Evolutionary conservation across 169 alveolate species (phyloP), one percentile per base, ranked within the genome.

Genomic region (Toxoplasma gondii): DNA sequence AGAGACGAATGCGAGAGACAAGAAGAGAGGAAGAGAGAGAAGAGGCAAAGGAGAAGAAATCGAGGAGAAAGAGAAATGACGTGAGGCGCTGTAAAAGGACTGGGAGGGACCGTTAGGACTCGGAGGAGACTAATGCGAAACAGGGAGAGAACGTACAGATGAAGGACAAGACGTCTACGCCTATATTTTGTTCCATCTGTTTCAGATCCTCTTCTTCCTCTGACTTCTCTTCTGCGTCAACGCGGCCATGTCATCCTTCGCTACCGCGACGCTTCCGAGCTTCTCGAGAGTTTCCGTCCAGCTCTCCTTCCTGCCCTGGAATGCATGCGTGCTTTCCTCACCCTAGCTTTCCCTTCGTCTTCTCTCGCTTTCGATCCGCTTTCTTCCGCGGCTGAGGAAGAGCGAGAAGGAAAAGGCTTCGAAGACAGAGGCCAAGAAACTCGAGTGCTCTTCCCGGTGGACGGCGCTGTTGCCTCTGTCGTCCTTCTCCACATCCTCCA

Each of bases 391-490:
- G 41, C 9, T 9, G 44, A 7, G 44, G 84, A 31, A 7, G 84
- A 7, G 44, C 45, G 19, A 36, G 84, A 31, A 74, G 67, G 67
- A 7, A 45, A 19, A 17, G 39, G 10, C n/a, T 16, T 1, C 74
- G 34, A 64, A 1, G 74, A 19, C 5, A 31, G 7, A 19, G n/a
- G 74, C 29, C 24, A 31, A 16, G 74, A 64, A 31, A 22, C 31
- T 16, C 49, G n/a, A 17, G 44, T n/a, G 9, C 86, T 78, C 45
- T 78, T 78, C 86, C 86, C 86, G 27, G 22, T 36, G 27, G 90
- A 82, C 41, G 64, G 90, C 38, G 90, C 90, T 0, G 90, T 82
- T 39, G 90, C 90, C 19, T 82, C 90, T 2, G 34, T 82, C 7
- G 67, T 82, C 41, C 90, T 82, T 24, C 90, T 82, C 41, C 69